phyloP scores from a whole-genome alignment of 192 early-diverging fungal genomes.

The Entophlyctis luteolus region DNA sequence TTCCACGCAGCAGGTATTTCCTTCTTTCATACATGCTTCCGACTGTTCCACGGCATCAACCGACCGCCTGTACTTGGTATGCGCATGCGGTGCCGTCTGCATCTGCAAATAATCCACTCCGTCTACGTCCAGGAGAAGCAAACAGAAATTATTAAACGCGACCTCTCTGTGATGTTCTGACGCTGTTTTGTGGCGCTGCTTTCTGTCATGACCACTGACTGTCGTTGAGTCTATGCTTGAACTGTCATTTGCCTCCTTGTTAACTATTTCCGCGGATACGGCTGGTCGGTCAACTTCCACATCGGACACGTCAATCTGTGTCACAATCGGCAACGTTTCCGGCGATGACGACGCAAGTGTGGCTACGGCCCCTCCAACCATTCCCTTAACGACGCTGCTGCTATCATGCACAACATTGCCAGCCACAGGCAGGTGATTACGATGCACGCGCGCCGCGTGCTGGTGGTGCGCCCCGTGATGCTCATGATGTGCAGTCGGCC shows the following conservation, averaged over 20 bases:
- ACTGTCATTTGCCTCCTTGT: no score
- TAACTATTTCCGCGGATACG: no score
- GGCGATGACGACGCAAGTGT: no score
- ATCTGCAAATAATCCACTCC: slow-evolving; percentile 27
- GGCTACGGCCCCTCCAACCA: no score
- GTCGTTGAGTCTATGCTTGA: no score
- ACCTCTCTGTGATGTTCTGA: background rate
- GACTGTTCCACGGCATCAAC: slow-evolving; percentile 3
- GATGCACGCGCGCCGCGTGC: background rate
- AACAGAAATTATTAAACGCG: slow-evolving; percentile 28
- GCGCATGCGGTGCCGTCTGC: slow-evolving; percentile 15
- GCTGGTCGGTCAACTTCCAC: no score
- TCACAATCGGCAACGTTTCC: no score
- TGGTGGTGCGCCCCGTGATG: background rate
- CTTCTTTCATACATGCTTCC: no score
- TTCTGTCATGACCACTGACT: background rate
- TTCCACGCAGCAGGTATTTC: no score
- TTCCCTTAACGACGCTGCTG: background rate
- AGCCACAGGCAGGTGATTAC: background rate
- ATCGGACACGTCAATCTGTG: no score
- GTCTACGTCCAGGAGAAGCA: slow-evolving; percentile 33
- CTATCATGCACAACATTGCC: no score
- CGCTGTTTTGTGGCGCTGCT: background rate
- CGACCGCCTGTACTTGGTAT: slow-evolving; percentile 27
- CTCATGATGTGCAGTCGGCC: slow-evolving; percentile 21